These are phyloP conservation scores for Marasmius oreades DNA, from an alignment of 1,284 basidiomycete species.

Conservation along the genomic window DNA sequence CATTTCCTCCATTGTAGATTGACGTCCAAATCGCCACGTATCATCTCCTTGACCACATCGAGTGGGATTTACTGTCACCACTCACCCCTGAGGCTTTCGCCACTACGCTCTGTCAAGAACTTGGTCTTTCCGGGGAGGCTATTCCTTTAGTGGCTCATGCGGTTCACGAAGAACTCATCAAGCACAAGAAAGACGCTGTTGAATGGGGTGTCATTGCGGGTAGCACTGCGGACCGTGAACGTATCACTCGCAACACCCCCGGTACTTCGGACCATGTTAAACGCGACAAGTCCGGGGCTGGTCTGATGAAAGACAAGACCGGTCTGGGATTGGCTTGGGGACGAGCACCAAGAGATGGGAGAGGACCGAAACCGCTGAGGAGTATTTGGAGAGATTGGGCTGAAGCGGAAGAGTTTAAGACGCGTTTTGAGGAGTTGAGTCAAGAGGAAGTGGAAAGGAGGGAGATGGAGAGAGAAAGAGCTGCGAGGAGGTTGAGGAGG, in stretches of 20 bases:
- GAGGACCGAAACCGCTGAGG: constrained; percentile 78
- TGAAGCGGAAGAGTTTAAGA: constrained; percentile 89
- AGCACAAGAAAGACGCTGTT: constrained; percentile 92
- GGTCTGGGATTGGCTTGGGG: constrained; percentile 71
- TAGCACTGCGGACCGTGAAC: neutral
- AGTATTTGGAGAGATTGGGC: constrained; percentile 96
- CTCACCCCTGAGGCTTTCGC: constrained; percentile 91
- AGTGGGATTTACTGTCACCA: constrained; percentile 95
- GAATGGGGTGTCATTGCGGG: constrained; percentile 82
- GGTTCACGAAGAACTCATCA: constrained; percentile 90
- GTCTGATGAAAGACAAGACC: constrained; percentile 72
- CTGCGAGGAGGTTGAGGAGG: constrained; percentile 45
- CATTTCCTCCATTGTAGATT: constrained; percentile 52
- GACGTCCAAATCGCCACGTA: constrained; percentile 96
- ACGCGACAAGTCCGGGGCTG: constrained; percentile 44
- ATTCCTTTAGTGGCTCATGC: constrained; percentile 88
- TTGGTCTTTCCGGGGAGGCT: constrained; percentile 88
- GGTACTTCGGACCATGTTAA: constrained; percentile 19
- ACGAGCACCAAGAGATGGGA: constrained; percentile 62
- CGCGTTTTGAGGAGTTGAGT: constrained; percentile 82
- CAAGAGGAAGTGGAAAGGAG: constrained; percentile 90
- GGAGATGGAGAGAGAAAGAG: constrained; percentile 80
- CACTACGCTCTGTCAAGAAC: constrained; percentile 75
- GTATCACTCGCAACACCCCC: neutral
- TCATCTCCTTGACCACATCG: constrained; percentile 92